phyloP scores from a whole-genome alignment of 1,284 basidiomycete genomes.

The Trametes pubescens region DNA sequence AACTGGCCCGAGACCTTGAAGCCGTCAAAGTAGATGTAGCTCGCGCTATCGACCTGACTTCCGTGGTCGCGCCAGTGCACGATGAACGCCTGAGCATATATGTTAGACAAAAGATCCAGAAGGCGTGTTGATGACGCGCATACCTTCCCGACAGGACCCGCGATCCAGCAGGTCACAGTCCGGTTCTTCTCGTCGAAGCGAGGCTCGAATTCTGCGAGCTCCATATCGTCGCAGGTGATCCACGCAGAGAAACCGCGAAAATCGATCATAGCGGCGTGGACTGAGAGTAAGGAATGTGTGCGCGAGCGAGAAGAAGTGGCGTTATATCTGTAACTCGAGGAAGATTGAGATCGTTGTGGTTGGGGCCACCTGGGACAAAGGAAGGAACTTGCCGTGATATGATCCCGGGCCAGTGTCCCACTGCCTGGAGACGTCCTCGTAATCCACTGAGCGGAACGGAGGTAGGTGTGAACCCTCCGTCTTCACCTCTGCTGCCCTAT shows the following conservation, averaged over 20 bases:
- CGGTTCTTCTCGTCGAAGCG: conserved; percentile 52
- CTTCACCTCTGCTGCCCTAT: conserved; percentile 3
- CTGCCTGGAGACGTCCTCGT: neutral
- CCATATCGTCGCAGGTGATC: conserved; percentile 58
- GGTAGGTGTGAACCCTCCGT: neutral
- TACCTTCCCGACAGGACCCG: conserved; percentile 64
- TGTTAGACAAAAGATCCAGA: conserved; percentile 10
- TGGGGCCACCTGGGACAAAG: neutral
- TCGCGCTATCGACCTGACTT: conserved; percentile 57
- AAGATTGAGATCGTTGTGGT: neutral
- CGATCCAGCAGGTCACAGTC: conserved; percentile 70
- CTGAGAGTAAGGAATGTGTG: conserved; percentile 7
- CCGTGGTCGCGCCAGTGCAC: conserved; percentile 70
- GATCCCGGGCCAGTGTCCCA: neutral
- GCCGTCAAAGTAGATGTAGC: conserved; percentile 68
- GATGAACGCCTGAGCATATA: conserved; percentile 53
- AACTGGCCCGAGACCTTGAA: conserved; percentile 65
- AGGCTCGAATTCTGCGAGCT: conserved; percentile 60
- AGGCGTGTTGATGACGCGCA: conserved; percentile 1
- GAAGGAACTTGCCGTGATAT: conserved; percentile 2
- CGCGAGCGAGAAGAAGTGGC: too few relatives aligned
- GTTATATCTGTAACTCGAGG: neutral
- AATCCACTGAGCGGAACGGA: conserved; percentile 1
- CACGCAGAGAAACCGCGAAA: conserved; percentile 71
- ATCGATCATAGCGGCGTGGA: conserved; percentile 52